Evolutionary conservation across 2,329 filamentous ascomycete species (phyloP).

Genomic region (Xylariaceae sp.): DNA sequence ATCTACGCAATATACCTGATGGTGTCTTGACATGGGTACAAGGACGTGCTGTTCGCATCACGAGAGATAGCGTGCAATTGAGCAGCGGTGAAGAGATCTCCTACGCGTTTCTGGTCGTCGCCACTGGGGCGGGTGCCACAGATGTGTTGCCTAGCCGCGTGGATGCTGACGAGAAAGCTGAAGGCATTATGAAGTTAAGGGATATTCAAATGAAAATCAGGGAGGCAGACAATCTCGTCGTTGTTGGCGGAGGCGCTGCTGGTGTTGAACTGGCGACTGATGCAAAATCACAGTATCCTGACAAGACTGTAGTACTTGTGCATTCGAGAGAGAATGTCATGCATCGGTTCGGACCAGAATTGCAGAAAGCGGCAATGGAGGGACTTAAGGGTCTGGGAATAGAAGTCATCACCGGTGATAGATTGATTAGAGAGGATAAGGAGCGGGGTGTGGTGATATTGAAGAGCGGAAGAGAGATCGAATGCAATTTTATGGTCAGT

Average conservation of each 20-base stretch:
- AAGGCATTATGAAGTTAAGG: conserved; percentile 52
- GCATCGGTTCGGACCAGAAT: conserved; percentile 55
- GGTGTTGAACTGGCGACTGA: conserved; percentile 68
- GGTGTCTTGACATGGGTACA: conserved; percentile 46
- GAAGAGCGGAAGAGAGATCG: conserved; percentile 51
- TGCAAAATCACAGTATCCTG: conserved; percentile 60
- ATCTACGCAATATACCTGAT: conserved; percentile 40
- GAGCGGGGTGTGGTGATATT: conserved; percentile 51
- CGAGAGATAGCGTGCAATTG: conserved; percentile 48
- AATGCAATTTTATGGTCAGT: conserved; percentile 59
- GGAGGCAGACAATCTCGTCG: conserved; percentile 51
- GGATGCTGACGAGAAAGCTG: conserved; percentile 48
- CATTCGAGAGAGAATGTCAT: conserved; percentile 63
- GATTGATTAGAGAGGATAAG: conserved; percentile 48
- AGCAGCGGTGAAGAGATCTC: conserved; percentile 52
- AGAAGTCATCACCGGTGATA: conserved; percentile 58
- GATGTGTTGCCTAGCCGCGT: conserved; percentile 56
- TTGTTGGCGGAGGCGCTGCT: conserved; percentile 66
- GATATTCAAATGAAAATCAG: conserved; percentile 55
- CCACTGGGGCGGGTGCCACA: conserved; percentile 59
- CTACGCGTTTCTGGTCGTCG: conserved; percentile 64
- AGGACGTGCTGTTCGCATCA: conserved; percentile 50
- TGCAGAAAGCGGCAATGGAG: conserved; percentile 49
- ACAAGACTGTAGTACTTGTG: conserved; percentile 63
- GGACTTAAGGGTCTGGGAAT: conserved; percentile 55